Base-by-base conservation (phyloP, 1,284 basidiomycete species). In the Limonomyces culmigenus region DNA sequence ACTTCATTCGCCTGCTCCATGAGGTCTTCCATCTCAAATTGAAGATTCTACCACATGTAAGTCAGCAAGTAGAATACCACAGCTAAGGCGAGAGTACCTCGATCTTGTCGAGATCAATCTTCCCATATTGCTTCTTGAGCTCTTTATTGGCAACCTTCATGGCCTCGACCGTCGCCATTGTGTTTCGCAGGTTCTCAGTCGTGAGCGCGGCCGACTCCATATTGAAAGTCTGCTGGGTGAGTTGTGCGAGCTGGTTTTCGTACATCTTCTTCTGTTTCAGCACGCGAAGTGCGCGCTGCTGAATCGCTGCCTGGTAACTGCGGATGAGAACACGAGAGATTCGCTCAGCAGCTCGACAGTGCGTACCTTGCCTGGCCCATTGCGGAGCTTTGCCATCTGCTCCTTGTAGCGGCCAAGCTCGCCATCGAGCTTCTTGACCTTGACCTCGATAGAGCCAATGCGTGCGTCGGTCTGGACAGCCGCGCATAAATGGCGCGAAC, bases 101-200 rank as follows among this genome's bases (percentile, higher is more conserved):
- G 48, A 99, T 97, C 72, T 97, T 95, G 65, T 95, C 88, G 44
- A 99, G 75, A 53, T 98, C 81, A 44, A 98, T 79, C 60, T 93
- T 96, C 35, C 93, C 92, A 53, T 98, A 99, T 58, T 97, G 93
- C 54, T 83, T 88, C 59, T 74, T 75, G 63, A 99, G 74, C 58
- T 97, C 91, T 62, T 95, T 96, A 63, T 97, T 97, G 14, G 95
- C 92, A n/a, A 71, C 56, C 52, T 89, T 77, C 92, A 99, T 97
- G 4, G 91, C 95, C 49, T 96, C 89, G 16, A 98, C 79, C 0
- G 95, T 98, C n/a, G 91, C 93, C 95, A 99, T 98, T 47, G 95
- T 98, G 53, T 97, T 98, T 43, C 89, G 75, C 46, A 98, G 59
- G 56, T 98, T 98, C 59, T 98, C 95, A 3, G 93, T 97, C 13